Conservation (phyloP, 352 stramenopile species). For the Phytophthora melonis region DNA sequence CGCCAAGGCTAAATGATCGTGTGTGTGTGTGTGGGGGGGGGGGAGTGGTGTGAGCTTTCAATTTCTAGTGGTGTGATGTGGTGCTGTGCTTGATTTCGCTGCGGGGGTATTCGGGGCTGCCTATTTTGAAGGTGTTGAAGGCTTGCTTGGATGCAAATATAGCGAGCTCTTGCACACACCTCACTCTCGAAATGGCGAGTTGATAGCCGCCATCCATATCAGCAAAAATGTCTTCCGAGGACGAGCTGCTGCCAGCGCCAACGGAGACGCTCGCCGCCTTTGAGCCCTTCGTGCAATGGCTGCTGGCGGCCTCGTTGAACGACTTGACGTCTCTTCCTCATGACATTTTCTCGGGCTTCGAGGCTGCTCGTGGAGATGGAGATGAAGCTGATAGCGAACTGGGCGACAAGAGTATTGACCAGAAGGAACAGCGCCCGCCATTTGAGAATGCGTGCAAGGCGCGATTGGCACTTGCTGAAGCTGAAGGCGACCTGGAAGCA, state of each 20-base stretch:
- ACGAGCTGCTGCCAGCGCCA: constrained; percentile 40
- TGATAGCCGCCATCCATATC: constrained; percentile 14
- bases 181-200: constrained; percentile 18
- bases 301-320: constrained; percentile 55
- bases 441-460: constrained; percentile 31
- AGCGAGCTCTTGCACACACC: constrained; percentile 9
- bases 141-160: constrained; percentile 23
- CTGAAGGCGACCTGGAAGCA: constrained; percentile 60
- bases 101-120: neutral
- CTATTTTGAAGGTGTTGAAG: constrained; percentile 25
- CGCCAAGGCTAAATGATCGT: constrained; percentile 7
- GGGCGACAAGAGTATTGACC: constrained; percentile 4
- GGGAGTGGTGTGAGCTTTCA: neutral
- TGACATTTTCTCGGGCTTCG: constrained; percentile 8
- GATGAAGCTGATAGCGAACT: neutral
- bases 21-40: no score
- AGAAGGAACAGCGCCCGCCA: constrained; percentile 3
- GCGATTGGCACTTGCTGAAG: constrained; percentile 47
- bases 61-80: no score
- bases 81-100: neutral
- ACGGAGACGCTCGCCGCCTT: constrained; percentile 50
- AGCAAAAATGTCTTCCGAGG: constrained; percentile 26
- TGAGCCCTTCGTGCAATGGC: constrained; percentile 69
- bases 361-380: neutral
- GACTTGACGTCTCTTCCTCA: constrained; percentile 51